These are phyloP conservation scores for Nymphaea colorata DNA, from an alignment of 164 flowering plant species.

Conservation along the genomic window DNA sequence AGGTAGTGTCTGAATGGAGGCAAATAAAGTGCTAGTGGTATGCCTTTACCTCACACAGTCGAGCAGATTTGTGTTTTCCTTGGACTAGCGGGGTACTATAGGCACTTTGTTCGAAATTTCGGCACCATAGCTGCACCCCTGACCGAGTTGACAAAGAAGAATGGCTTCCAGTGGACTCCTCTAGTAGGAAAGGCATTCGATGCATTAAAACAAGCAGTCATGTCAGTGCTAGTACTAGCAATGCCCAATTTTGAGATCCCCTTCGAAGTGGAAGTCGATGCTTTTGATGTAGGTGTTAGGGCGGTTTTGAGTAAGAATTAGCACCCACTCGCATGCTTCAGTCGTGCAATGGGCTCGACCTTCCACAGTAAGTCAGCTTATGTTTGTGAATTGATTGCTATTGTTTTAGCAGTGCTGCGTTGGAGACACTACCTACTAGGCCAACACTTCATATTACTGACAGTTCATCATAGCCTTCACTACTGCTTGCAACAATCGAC, in stretches of 20 bases:
- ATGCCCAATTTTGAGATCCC: conserved; percentile 1
- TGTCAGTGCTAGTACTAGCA: background rate
- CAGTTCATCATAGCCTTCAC: conserved; percentile 1
- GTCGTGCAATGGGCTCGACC: background rate
- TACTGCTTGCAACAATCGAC: background rate
- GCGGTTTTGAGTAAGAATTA: background rate
- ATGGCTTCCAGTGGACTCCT: background rate
- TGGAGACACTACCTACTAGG: conserved; percentile 5
- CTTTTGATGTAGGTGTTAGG: background rate
- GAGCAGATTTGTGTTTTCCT: background rate
- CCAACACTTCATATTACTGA: background rate
- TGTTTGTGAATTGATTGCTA: conserved; percentile 1
- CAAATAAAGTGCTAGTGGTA: background rate
- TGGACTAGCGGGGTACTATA: conserved; percentile 1
- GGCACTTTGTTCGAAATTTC: background rate
- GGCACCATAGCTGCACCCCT: conserved; percentile 1
- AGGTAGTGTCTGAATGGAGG: background rate
- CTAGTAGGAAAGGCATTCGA: background rate
- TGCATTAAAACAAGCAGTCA: background rate
- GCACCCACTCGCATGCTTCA: conserved; percentile 1
- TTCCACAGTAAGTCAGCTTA: background rate
- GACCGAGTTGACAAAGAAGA: background rate
- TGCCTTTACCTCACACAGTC: background rate
- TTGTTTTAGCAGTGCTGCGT: background rate
- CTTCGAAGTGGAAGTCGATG: conserved; percentile 3